Conservation (phyloP, 106 monocot species). For the Apostasia shenzhenica region DNA sequence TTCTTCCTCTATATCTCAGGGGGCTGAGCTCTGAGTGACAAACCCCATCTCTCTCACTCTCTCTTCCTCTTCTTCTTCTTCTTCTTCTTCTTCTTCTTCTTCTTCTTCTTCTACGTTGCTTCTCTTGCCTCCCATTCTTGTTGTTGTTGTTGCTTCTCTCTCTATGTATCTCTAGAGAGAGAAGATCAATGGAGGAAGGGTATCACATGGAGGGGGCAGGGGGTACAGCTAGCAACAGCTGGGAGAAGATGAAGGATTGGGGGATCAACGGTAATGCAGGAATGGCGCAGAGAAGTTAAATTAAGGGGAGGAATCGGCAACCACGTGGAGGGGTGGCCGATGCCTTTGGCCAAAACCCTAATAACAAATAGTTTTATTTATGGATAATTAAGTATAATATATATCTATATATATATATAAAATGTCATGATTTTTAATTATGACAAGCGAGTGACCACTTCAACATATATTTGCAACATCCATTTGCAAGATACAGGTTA, state of each 20-base stretch:
- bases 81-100: background rate
- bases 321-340: conserved; percentile 24
- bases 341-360: background rate
- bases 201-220: background rate
- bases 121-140: background rate
- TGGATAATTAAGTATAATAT: too few species aligned
- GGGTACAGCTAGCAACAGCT: conserved; percentile 8
- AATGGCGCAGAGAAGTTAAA: conserved; percentile 22
- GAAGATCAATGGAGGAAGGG: background rate
- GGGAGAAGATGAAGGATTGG: background rate
- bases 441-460: too few species aligned
- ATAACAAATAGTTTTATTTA: too few species aligned
- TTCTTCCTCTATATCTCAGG: background rate
- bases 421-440: too few species aligned
- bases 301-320: conserved; percentile 12
- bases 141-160: background rate
- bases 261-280: conserved; percentile 27
- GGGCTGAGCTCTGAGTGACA: too few species aligned
- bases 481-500: too few species aligned
- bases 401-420: too few species aligned
- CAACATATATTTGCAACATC: too few species aligned
- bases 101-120: background rate
- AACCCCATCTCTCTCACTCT: too few species aligned
- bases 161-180: background rate
- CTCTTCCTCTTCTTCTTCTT: too few species aligned